Evolutionary conservation across 306 rosid species (phyloP).

Genomic region (Vigna radiata): DNA sequence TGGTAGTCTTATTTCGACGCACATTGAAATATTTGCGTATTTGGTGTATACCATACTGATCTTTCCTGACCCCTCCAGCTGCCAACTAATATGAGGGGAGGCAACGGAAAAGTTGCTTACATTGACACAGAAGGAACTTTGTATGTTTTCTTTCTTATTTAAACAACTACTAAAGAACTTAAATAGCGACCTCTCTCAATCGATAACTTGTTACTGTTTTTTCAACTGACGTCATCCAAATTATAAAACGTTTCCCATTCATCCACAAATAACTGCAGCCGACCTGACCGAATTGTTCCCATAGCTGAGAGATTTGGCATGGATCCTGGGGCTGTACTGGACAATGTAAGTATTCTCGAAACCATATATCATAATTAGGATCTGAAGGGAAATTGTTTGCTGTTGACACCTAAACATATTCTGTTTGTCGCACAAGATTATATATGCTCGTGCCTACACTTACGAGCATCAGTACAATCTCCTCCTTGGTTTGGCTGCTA

Average conservation of each 20-base stretch:
- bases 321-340: constrained; percentile 97
- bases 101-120: constrained; percentile 97
- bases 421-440: constrained; percentile 64
- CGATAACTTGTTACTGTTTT: constrained; percentile 24
- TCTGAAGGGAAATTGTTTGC: constrained; percentile 32
- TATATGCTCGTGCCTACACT: constrained; percentile 96
- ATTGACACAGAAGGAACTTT: constrained; percentile 98
- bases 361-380: constrained; percentile 13
- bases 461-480: constrained; percentile 93
- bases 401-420: constrained; percentile 45
- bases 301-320: constrained; percentile 98
- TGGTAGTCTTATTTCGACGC: constrained; percentile 20
- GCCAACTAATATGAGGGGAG: constrained; percentile 89
- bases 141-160: constrained; percentile 59
- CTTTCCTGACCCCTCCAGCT: constrained; percentile 60
- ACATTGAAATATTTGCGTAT: constrained; percentile 8
- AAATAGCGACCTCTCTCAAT: background rate
- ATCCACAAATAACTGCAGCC: constrained; percentile 59
- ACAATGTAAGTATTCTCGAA: constrained; percentile 68
- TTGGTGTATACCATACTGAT: constrained; percentile 31
- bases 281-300: constrained; percentile 88
- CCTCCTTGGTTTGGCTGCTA: constrained; percentile 93
- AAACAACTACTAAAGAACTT: constrained; percentile 14
- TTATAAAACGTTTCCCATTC: constrained; percentile 46
- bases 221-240: constrained; percentile 17